phyloP scores from a whole-genome alignment of 1,139 yeast species.

The Saccharomycopsis phalli region DNA sequence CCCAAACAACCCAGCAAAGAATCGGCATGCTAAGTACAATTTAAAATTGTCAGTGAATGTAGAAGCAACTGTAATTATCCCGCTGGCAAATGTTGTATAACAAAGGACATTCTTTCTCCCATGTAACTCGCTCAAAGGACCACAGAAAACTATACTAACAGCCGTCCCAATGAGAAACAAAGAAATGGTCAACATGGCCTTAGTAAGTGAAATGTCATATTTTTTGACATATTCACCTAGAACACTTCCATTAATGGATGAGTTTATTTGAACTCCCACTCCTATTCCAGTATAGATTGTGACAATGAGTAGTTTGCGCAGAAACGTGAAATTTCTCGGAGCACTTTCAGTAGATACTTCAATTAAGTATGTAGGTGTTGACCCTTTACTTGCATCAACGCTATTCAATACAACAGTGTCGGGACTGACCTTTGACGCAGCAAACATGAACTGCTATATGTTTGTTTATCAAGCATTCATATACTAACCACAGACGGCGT shows the following conservation, averaged over 20 bases:
- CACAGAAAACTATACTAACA: slow-evolving; percentile 12
- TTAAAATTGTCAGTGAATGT: slow-evolving; percentile 1
- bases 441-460: background rate
- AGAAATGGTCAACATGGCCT: slow-evolving; percentile 8
- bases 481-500: too few species aligned
- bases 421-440: background rate
- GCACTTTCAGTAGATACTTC: slow-evolving; percentile 4
- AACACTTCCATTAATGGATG: slow-evolving; percentile 13
- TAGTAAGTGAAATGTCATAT: slow-evolving; percentile 1
- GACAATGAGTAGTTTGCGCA: slow-evolving; percentile 6
- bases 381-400: background rate
- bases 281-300: slow-evolving; percentile 11
- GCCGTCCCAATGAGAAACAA: slow-evolving; percentile 14
- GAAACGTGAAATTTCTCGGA: slow-evolving; percentile 8
- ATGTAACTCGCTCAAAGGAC: slow-evolving; percentile 16
- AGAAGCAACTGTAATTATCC: slow-evolving; percentile 5
- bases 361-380: too few species aligned
- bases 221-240: slow-evolving; percentile 5
- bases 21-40: slow-evolving; percentile 5
- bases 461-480: too few species aligned
- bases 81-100: slow-evolving; percentile 10
- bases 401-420: background rate
- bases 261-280: slow-evolving; percentile 16
- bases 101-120: slow-evolving; percentile 18
- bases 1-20: slow-evolving; percentile 14